phyloP scores from a whole-genome alignment of 1,284 basidiomycete genomes.

The Fomitopsis palustris region DNA sequence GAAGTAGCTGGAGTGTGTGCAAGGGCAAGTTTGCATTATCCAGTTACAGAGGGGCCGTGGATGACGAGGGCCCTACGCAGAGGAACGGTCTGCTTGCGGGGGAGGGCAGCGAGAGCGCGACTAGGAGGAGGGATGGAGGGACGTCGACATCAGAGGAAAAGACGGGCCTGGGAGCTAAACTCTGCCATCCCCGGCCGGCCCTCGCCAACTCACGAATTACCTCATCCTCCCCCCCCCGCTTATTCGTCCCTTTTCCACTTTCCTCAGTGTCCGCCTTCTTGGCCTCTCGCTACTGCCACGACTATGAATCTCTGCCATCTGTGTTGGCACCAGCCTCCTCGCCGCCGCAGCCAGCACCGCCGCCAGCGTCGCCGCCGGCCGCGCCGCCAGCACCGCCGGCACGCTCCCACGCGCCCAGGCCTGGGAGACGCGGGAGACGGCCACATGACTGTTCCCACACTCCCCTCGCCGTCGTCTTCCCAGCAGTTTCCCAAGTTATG shows the following conservation, averaged over 20 bases:
- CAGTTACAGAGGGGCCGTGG: constrained; percentile 20
- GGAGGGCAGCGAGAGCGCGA: constrained; percentile 12
- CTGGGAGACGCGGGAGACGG: not conserved
- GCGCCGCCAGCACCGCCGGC: not conserved
- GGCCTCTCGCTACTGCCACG: not conserved
- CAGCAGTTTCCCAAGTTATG: not conserved
- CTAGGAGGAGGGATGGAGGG: constrained; percentile 17
- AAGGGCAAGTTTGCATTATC: constrained; percentile 40
- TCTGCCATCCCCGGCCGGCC: constrained; percentile 1
- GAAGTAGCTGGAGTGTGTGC: constrained; percentile 19
- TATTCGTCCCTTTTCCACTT: not conserved
- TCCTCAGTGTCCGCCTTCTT: not conserved
- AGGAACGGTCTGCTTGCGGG: constrained; percentile 9
- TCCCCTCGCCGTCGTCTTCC: not conserved
- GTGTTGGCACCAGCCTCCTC: not conserved
- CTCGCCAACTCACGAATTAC: constrained; percentile 4
- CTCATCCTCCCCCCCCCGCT: constrained; percentile 4
- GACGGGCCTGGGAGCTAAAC: constrained; percentile 17
- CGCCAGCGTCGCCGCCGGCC: not conserved
- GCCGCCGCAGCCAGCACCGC: not conserved
- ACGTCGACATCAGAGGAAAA: constrained; percentile 22
- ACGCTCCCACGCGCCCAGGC: not conserved
- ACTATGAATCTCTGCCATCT: not conserved
- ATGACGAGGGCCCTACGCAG: constrained; percentile 9
- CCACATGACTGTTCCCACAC: not conserved